These are phyloP conservation scores for Fusarium pseudonygamai DNA, from an alignment of 2,329 filamentous ascomycete genomes.

Conservation along the genomic window DNA sequence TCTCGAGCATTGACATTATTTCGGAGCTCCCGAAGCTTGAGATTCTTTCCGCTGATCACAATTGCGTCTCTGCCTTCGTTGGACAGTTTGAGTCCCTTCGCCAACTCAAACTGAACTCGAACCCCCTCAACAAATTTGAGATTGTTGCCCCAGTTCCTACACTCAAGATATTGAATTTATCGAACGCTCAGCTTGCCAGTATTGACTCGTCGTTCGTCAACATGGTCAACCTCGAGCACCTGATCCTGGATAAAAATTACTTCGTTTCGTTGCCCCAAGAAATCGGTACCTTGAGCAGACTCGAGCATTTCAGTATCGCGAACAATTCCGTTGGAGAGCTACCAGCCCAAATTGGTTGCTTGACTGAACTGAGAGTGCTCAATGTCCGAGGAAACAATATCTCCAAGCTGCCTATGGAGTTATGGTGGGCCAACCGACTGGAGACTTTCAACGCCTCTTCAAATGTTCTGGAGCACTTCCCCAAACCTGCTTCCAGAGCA, in stretches of 20 bases:
- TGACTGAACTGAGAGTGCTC: slow-evolving; percentile 83
- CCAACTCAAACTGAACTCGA: slow-evolving; percentile 89
- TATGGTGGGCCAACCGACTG: slow-evolving; percentile 94
- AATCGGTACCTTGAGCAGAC: slow-evolving; percentile 81
- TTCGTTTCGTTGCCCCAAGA: slow-evolving; percentile 89
- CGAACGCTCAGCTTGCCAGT: slow-evolving; percentile 88
- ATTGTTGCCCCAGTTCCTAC: slow-evolving; percentile 80
- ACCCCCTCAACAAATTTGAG: slow-evolving; percentile 94
- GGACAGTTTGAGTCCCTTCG: slow-evolving; percentile 88
- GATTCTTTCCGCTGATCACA: slow-evolving; percentile 90
- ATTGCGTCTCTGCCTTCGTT: slow-evolving; percentile 88
- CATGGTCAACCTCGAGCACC: slow-evolving; percentile 84
- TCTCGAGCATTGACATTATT: slow-evolving; percentile 88
- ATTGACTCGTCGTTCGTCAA: slow-evolving; percentile 90
- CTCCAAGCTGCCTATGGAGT: slow-evolving; percentile 84
- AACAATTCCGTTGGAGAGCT: slow-evolving; percentile 88
- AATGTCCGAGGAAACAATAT: slow-evolving; percentile 96
- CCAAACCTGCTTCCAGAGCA: slow-evolving; percentile 80
- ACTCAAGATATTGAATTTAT: slow-evolving; percentile 86
- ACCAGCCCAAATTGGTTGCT: slow-evolving; percentile 86
- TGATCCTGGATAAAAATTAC: slow-evolving; percentile 94
- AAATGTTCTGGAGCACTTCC: slow-evolving; percentile 90
- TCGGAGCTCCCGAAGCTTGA: slow-evolving; percentile 87
- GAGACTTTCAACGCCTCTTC: slow-evolving; percentile 96
- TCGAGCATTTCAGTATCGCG: slow-evolving; percentile 94